Evolutionary conservation across 805 yeast genomes (phyloP).

Genomic region (Grigorovia jiainica): DNA sequence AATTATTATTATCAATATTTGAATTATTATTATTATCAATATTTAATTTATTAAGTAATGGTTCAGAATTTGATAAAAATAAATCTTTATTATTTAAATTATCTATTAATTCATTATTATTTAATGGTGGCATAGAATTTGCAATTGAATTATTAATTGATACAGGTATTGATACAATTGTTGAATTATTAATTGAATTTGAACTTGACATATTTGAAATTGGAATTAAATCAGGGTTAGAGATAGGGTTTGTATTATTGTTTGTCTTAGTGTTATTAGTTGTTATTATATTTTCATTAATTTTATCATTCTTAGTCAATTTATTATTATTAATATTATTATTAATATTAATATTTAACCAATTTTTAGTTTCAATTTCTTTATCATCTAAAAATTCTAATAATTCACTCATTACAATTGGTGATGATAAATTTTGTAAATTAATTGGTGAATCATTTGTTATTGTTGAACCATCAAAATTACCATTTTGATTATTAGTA

Average conservation of each 20-base stretch:
- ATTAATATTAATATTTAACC: neutral
- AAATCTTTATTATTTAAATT: neutral
- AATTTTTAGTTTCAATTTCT: conserved; percentile 6
- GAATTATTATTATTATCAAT: neutral
- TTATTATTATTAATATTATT: too few relatives aligned
- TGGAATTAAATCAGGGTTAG: neutral
- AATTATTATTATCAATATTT: neutral
- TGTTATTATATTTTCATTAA: neutral
- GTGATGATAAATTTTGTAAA: conserved; percentile 5
- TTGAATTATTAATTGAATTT: neutral
- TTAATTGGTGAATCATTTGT: conserved; percentile 1
- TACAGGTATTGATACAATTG: neutral
- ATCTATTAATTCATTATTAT: too few relatives aligned
- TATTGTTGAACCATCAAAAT: neutral
- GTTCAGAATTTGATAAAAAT: neutral
- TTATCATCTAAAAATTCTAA: conserved; percentile 19
- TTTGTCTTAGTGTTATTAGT: neutral
- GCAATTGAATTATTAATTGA: neutral
- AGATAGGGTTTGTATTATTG: neutral
- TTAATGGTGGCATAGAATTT: neutral
- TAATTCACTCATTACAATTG: conserved; percentile 22
- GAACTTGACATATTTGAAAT: neutral
- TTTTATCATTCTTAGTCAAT: too few relatives aligned
- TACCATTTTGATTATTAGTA: neutral
- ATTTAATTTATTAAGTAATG: neutral